A percentile compares a stretch with the other conserved stretches of the same genome.
These are phyloP conservation scores for Colletotrichum gloeosporioides DNA, from an alignment of 2,329 filamentous ascomycete genomes.

Conservation along the genomic window DNA sequence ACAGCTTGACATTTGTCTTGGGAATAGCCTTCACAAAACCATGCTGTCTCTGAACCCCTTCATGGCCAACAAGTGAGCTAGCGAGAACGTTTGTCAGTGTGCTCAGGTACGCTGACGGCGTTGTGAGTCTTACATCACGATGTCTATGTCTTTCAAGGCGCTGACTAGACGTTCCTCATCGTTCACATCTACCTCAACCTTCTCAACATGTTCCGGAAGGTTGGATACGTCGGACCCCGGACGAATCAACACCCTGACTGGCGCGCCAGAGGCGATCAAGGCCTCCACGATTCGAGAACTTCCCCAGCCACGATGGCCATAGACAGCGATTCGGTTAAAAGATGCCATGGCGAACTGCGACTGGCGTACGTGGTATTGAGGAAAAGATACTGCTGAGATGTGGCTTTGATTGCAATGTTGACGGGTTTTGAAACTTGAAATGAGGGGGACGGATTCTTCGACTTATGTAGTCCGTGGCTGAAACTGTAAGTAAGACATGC, in stretches of 20 bases:
- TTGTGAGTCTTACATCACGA: not conserved
- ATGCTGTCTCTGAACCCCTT: conserved; percentile 26
- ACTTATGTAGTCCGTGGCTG: not conserved
- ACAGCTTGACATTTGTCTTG: conserved; percentile 29
- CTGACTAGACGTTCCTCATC: not conserved
- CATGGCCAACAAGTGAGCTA: conserved; percentile 27
- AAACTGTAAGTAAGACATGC: not conserved
- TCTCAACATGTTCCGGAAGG: conserved; percentile 10
- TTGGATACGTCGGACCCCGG: conserved; percentile 28
- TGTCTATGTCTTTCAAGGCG: conserved; percentile 5
- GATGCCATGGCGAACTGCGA: not conserved
- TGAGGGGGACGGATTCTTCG: not conserved
- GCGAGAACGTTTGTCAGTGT: accelerated
- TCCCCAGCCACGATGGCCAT: conserved; percentile 32
- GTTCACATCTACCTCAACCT: conserved; percentile 1
- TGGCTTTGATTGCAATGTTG: not conserved
- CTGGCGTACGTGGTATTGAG: not conserved
- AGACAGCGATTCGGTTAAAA: conserved; percentile 28
- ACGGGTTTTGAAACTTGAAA: not conserved
- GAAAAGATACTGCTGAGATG: not conserved
- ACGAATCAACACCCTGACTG: conserved; percentile 29
- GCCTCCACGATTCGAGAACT: conserved; percentile 28
- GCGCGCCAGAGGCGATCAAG: conserved; percentile 28
- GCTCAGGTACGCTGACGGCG: accelerated
- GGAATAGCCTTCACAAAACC: conserved; percentile 32